These are phyloP conservation scores for Kandelia obovata DNA, from an alignment of 345 rosid species.

Conservation along the genomic window DNA sequence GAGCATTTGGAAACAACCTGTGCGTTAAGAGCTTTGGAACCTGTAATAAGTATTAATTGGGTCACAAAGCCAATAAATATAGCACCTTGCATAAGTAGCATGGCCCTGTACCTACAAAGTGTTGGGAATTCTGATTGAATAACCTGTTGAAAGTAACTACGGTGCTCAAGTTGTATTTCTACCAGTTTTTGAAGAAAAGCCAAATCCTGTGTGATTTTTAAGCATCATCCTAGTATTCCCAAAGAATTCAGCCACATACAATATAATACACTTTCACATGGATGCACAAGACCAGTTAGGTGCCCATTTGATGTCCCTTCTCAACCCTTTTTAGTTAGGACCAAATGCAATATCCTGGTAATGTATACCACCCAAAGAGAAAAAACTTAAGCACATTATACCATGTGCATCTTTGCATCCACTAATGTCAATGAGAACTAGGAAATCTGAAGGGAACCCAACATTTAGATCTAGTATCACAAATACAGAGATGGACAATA, in stretches of 20 bases:
- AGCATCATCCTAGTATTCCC: background rate
- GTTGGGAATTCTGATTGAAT: background rate
- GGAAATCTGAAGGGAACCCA: background rate
- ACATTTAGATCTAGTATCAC: background rate
- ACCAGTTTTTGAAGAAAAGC: background rate
- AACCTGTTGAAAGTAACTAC: background rate
- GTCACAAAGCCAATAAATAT: constrained; percentile 21
- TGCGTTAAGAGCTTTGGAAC: constrained; percentile 76
- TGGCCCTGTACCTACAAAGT: background rate
- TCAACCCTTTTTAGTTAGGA: background rate
- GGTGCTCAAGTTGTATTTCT: constrained; percentile 1
- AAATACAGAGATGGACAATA: background rate
- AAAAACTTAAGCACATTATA: background rate
- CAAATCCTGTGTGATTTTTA: background rate
- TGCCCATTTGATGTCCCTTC: no score
- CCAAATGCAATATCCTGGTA: background rate
- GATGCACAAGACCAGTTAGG: background rate
- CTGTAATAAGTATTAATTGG: constrained; percentile 34
- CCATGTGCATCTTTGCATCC: constrained; percentile 6
- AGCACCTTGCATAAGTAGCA: background rate
- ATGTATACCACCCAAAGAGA: background rate
- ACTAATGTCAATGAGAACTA: constrained; percentile 1
- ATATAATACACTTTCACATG: background rate
- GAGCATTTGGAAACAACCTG: constrained; percentile 90
- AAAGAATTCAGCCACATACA: background rate